phyloP scores from a whole-genome alignment of 78 protist species.

The Dictyostelium citrinum region DNA sequence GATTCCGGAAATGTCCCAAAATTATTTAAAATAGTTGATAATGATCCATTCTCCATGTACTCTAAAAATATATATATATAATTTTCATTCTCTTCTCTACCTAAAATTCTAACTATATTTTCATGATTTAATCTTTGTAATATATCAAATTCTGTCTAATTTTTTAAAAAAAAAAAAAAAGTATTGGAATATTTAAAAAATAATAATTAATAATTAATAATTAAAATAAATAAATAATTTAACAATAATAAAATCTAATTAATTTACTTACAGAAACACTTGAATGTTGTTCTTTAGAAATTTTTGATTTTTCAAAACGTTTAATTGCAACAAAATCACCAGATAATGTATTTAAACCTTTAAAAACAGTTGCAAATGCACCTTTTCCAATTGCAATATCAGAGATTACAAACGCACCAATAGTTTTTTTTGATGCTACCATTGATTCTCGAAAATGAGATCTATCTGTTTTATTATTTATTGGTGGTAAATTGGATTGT shows the following conservation, averaged over 20 bases:
- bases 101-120: constrained; percentile 84
- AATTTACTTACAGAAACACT: constrained; percentile 37
- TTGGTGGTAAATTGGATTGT: constrained; percentile 29
- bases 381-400: constrained; percentile 57
- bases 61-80: constrained; percentile 91
- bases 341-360: constrained; percentile 45
- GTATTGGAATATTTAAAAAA: too few species aligned
- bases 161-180: neutral
- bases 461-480: neutral
- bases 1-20: constrained; percentile 96
- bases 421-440: constrained; percentile 14
- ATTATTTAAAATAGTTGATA: constrained; percentile 74
- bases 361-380: constrained; percentile 41
- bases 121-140: constrained; percentile 84
- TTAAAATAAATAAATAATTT: neutral
- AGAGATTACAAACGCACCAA: constrained; percentile 54
- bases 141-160: constrained; percentile 86
- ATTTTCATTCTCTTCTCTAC: constrained; percentile 36
- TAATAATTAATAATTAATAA: too few species aligned
- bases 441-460: constrained; percentile 18
- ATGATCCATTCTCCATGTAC: constrained; percentile 95
- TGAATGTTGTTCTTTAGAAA: constrained; percentile 50
- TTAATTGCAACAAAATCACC: constrained; percentile 72
- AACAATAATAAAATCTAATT: neutral
- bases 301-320: constrained; percentile 52